These are phyloP conservation scores for Torulaspora gathmanii DNA, from an alignment of 805 yeast genomes.

Conservation along the genomic window DNA sequence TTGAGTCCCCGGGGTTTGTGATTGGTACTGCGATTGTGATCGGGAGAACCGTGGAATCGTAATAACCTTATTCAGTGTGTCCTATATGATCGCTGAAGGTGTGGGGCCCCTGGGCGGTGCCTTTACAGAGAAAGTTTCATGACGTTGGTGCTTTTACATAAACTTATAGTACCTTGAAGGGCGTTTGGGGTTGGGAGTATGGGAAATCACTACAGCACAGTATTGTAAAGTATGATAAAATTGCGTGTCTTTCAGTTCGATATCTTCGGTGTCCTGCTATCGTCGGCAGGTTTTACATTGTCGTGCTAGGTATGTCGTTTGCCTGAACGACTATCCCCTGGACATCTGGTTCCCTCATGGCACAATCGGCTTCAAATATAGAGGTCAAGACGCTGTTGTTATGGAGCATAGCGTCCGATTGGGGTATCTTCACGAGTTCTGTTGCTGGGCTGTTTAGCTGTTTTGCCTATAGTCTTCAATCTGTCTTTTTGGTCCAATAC, in stretches of 20 bases:
- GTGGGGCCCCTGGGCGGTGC: slow-evolving; percentile 68
- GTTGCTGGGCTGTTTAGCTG: slow-evolving; percentile 14
- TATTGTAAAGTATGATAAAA: not conserved
- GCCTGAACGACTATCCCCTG: slow-evolving; percentile 58
- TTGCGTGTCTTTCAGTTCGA: slow-evolving; percentile 17
- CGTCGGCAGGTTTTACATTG: slow-evolving; percentile 20
- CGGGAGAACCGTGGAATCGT: slow-evolving; percentile 22
- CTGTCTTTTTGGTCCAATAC: slow-evolving; percentile 24
- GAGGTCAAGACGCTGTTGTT: slow-evolving; percentile 13
- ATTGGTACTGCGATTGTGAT: slow-evolving; percentile 41
- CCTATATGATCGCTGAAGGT: slow-evolving; percentile 47
- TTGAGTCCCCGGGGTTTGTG: slow-evolving; percentile 52
- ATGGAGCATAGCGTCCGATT: slow-evolving; percentile 13
- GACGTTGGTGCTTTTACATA: slow-evolving; percentile 75
- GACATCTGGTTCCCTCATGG: slow-evolving; percentile 45
- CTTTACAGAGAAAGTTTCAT: slow-evolving; percentile 50
- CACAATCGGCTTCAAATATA: slow-evolving; percentile 7
- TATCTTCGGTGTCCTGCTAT: slow-evolving; percentile 19
- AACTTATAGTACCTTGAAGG: slow-evolving; percentile 37
- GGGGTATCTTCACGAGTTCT: slow-evolving; percentile 16
- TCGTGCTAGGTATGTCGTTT: slow-evolving; percentile 25
- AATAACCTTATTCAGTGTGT: slow-evolving; percentile 21
- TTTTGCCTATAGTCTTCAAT: slow-evolving; percentile 20
- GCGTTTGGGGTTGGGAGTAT: not conserved
- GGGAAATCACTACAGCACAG: not conserved